These are phyloP conservation scores for Colletotrichum eleusines DNA, from an alignment of 2,329 filamentous ascomycete species.

Conservation along the genomic window DNA sequence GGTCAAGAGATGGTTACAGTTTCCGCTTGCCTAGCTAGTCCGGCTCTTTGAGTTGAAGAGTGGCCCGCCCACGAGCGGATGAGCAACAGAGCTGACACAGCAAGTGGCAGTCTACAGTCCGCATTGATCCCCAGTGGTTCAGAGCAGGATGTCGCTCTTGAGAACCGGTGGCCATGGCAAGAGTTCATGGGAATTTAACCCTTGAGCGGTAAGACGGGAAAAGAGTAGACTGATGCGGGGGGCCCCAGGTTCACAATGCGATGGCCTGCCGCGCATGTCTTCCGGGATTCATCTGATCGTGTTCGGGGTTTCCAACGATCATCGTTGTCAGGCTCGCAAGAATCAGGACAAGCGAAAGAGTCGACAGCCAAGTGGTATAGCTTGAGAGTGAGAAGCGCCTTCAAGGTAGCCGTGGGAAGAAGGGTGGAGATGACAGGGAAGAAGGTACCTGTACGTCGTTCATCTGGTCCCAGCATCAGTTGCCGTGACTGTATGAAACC, in stretches of 20 bases:
- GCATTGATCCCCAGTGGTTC: slow-evolving; percentile 2
- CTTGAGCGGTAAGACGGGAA: not conserved
- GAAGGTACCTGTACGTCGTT: no score
- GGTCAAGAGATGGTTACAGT: no score
- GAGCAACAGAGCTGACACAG: no score
- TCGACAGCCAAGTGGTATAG: no score
- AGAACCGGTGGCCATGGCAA: not conserved
- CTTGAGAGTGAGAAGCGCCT: no score
- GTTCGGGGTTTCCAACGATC: no score
- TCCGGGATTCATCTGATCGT: slow-evolving; percentile 25
- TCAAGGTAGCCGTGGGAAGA: no score
- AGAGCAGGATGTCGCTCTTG: slow-evolving; percentile 16
- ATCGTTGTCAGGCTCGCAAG: no score
- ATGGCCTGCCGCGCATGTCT: slow-evolving; percentile 7
- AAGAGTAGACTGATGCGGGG: slow-evolving; percentile 20
- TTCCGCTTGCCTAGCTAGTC: no score
- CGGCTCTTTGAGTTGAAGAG: not conserved
- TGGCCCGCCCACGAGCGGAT: no score
- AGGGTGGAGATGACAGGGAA: no score
- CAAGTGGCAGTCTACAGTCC: not conserved
- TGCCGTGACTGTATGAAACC: not conserved
- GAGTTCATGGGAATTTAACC: not conserved
- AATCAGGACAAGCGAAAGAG: no score
- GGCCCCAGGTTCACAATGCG: not conserved
- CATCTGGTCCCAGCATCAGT: not conserved